Conservation (phyloP, 306 rosid species). For the Lathyrus sativus region DNA sequence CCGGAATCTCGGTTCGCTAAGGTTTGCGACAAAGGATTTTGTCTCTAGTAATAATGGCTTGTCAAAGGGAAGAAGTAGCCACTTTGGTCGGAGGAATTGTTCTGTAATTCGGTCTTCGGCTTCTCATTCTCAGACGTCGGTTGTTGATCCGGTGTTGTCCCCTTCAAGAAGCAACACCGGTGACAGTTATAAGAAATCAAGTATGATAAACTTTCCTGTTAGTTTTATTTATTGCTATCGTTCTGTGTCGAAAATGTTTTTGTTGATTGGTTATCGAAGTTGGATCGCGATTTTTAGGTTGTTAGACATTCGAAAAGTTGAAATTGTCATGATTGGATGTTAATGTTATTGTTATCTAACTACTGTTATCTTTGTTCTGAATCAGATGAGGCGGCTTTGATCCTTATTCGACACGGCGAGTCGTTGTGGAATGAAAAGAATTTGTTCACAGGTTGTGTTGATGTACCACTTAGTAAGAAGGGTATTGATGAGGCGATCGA, state of each 20-base stretch:
- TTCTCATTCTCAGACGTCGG: conserved; percentile 73
- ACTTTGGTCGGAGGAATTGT: conserved; percentile 36
- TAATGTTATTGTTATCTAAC: conserved; percentile 15
- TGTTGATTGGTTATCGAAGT: conserved; percentile 31
- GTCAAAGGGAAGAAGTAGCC: conserved; percentile 45
- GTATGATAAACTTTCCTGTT: conserved; percentile 47
- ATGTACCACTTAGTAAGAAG: conserved; percentile 90
- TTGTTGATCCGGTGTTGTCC: conserved; percentile 64
- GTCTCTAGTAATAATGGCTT: conserved; percentile 51
- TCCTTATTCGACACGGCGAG: conserved; percentile 93
- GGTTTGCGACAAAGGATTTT: conserved; percentile 51
- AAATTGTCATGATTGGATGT: conserved; percentile 25
- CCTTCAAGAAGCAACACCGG: conserved; percentile 57
- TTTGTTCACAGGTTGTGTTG: conserved; percentile 98
- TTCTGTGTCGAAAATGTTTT: not conserved
- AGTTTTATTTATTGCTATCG: conserved; percentile 4
- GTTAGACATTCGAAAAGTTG: conserved; percentile 10
- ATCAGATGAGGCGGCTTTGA: conserved; percentile 91
- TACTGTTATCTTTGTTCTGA: conserved; percentile 20
- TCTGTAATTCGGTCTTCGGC: conserved; percentile 58
- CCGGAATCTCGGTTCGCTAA: conserved; percentile 50
- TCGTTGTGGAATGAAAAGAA: conserved; percentile 96
- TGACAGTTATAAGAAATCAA: conserved; percentile 74
- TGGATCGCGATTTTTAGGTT: conserved; percentile 23
- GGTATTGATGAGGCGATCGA: conserved; percentile 98